Evolutionary conservation across 176 grass and related monocot genomes (phyloP), one percentile per base, ranked within the genome.

Genomic region (Cenchrus fungigraminus): DNA sequence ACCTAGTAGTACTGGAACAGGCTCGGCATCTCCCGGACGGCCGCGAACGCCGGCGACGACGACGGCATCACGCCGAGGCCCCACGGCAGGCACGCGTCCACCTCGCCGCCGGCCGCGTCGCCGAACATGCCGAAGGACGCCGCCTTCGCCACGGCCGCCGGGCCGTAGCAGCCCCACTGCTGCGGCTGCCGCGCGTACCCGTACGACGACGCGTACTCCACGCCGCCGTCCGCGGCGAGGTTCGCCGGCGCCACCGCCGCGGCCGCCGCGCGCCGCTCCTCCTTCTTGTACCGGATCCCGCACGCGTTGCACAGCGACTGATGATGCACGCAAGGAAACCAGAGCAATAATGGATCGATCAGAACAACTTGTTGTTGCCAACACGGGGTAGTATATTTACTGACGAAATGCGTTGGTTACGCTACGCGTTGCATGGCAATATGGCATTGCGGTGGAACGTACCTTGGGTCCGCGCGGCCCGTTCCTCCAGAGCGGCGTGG

Each of bases 231-330:
- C 22, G 82, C 52, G 0, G 84, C 71, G 62, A 85, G 40, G 37
- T 40, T 40, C 6, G 86, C 10, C 44, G 86, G 68, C 52, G 82
- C 58, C 64, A 75, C 71, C 22, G 93, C 87, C 3, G 93, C 91
- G 0, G 89, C 91, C 22, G 97, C 97, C 4, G 97, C 93, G n/a
- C 97, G 93, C 71, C 93, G 82, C 80, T 96, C 97, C 89, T 99
- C 97, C 34, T 99, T 99, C 78, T 99, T 99, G 93, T 96, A 99
- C 62, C 97, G 90, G 82, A 99, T 99, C 51, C 97, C 97, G 40
- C 97, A 99, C 22, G 97, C 97, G 50, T 99, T 99, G 76, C 97
- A 99, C 83, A 99, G 54, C 42, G 97, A 99, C 97, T 99, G 88
- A 40, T 99, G 88, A 40, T 9, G 8, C 71, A 80, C 19, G 42